phyloP scores from a whole-genome alignment of 176 grass and related monocot genomes.

The Coix lacrymajobi region DNA sequence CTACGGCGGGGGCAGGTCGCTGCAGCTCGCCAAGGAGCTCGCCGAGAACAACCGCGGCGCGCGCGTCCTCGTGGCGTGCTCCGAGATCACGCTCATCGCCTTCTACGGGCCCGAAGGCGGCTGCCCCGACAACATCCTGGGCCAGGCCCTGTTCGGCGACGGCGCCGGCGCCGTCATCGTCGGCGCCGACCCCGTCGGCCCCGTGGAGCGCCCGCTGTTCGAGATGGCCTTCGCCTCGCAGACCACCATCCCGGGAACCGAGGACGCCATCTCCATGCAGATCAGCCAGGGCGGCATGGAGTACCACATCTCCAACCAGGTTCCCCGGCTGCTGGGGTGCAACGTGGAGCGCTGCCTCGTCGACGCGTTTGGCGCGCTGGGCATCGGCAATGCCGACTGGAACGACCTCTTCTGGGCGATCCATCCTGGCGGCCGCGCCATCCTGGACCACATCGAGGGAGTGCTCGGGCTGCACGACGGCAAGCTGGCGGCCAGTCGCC shows the following conservation, averaged over 20 bases:
- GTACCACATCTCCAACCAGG: conserved; percentile 5
- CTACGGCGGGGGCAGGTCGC: conserved; percentile 30
- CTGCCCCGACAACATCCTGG: conserved; percentile 5
- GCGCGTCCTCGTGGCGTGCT: conserved; percentile 10
- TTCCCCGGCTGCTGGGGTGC: conserved; percentile 30
- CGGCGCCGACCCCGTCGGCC: conserved; percentile 29
- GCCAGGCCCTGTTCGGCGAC: conserved; percentile 31
- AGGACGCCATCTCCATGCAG: conserved; percentile 33
- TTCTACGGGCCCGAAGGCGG: conserved; percentile 31
- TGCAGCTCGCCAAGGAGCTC: conserved; percentile 68
- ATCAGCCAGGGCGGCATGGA: conserved; percentile 20
- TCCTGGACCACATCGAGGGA: conserved; percentile 42
- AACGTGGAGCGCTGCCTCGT: conserved; percentile 36
- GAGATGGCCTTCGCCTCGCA: conserved; percentile 41
- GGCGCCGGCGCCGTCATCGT: conserved; percentile 41
- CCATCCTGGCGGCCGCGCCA: conserved; percentile 24
- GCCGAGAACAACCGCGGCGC: conserved; percentile 66
- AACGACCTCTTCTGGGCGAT: conserved; percentile 51
- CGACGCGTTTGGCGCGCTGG: conserved; percentile 27
- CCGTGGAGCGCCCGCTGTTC: conserved; percentile 29
- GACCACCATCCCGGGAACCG: conserved; percentile 35
- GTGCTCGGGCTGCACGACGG: conserved; percentile 28
- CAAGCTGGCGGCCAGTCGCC: conserved; percentile 17
- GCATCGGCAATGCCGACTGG: conserved; percentile 10
- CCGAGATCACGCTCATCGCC: conserved; percentile 40